Evolutionary conservation across 768 basidiomycete species (phyloP).

Genomic region (Naganishia vaughanmartiniae): DNA sequence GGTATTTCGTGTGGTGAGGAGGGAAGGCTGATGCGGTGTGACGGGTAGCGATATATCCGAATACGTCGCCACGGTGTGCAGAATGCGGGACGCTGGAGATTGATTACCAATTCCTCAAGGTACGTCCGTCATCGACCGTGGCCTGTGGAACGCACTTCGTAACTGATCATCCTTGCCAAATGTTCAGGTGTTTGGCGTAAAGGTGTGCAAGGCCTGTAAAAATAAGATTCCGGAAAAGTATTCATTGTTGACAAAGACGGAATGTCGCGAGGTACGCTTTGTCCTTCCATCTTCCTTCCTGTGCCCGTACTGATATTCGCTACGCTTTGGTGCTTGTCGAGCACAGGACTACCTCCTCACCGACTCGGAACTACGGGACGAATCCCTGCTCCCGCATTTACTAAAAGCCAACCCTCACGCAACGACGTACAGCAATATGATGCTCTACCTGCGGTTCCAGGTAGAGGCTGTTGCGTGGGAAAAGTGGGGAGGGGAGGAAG

Average conservation of each 20-base stretch:
- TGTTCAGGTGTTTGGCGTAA: constrained; percentile 66
- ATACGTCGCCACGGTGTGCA: constrained; percentile 71
- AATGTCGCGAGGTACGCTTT: constrained; percentile 80
- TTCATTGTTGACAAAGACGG: constrained; percentile 92
- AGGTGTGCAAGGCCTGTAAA: constrained; percentile 87
- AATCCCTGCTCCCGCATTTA: constrained; percentile 85
- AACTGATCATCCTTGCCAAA: neutral
- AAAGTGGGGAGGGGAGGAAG: constrained; percentile 95
- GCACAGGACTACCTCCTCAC: constrained; percentile 79
- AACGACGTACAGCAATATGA: constrained; percentile 97
- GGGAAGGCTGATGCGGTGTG: neutral
- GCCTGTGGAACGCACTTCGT: neutral
- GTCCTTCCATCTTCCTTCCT: neutral
- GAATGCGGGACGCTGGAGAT: constrained; percentile 88
- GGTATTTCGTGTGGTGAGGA: neutral
- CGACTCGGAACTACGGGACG: constrained; percentile 88
- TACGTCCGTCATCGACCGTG: constrained; percentile 5
- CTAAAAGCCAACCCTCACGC: constrained; percentile 93
- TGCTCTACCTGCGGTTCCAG: constrained; percentile 80
- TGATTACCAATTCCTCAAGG: constrained; percentile 72
- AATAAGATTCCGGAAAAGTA: constrained; percentile 87
- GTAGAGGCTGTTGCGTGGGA: constrained; percentile 90
- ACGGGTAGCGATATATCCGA: constrained; percentile 69
- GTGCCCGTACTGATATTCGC: no score
- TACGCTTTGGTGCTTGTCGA: neutral